These are phyloP conservation scores for Austroboletus olivaceoglutinosus DNA, from an alignment of 1,284 basidiomycete species.

Conservation along the genomic window DNA sequence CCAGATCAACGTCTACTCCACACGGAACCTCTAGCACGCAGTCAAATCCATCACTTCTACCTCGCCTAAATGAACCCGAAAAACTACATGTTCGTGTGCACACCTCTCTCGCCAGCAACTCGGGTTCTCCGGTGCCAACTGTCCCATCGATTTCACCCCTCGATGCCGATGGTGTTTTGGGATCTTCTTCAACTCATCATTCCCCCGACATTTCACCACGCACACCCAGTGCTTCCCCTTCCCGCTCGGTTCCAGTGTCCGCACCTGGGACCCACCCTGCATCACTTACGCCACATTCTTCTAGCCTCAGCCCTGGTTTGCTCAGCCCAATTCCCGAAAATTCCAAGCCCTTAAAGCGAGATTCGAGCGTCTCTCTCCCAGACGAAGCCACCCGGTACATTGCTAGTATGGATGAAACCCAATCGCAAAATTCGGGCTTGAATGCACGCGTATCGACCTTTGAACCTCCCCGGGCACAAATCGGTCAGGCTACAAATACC, in stretches of 20 bases:
- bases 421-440: conserved; percentile 48
- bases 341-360: conserved; percentile 39
- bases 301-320: conserved; percentile 20
- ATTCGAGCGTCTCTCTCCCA: conserved; percentile 66
- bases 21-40: conserved; percentile 21
- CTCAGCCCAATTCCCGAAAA: conserved; percentile 30
- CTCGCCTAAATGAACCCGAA: conserved; percentile 14
- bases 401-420: conserved; percentile 61
- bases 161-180: conserved; percentile 1
- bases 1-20: conserved; percentile 37
- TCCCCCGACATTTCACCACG: conserved; percentile 10
- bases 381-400: conserved; percentile 74
- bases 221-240: background rate
- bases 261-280: conserved; percentile 9
- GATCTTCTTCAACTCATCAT: conserved; percentile 6
- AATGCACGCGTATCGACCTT: background rate
- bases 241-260: background rate
- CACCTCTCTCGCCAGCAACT: background rate
- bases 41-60: conserved; percentile 23
- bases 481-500: background rate
- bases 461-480: background rate
- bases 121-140: conserved; percentile 1
- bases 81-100: conserved; percentile 1
- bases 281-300: conserved; percentile 25
- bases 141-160: background rate